Conservation (phyloP, 805 yeast genomes). For the Ogataea nakhonphanomensis region DNA sequence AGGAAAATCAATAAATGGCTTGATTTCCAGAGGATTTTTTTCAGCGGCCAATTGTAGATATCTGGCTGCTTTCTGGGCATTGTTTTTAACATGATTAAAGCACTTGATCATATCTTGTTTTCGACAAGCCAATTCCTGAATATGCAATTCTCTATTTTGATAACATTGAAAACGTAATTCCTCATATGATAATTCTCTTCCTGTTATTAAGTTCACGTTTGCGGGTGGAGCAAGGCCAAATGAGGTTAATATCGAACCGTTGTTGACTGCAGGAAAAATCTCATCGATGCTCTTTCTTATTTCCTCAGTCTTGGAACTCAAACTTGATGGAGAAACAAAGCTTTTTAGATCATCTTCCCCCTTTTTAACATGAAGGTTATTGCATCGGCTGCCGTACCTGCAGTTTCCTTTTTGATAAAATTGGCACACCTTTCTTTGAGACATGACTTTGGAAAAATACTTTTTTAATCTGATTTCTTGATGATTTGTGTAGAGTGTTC, state of each 20-base stretch:
- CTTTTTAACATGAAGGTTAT: constrained; percentile 39
- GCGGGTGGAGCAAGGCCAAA: constrained; percentile 51
- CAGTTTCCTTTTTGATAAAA: constrained; percentile 41
- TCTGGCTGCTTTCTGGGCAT: constrained; percentile 51
- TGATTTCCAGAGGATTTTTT: constrained; percentile 21
- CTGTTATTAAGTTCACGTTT: constrained; percentile 44
- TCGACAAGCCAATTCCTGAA: constrained; percentile 40
- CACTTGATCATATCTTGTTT: constrained; percentile 46
- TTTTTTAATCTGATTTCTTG: not conserved
- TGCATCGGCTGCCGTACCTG: constrained; percentile 41
- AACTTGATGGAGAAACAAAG: constrained; percentile 4
- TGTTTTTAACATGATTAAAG: constrained; percentile 34
- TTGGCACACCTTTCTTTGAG: constrained; percentile 36
- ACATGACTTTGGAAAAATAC: constrained; percentile 2
- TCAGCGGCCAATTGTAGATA: constrained; percentile 48
- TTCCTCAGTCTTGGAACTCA: constrained; percentile 7
- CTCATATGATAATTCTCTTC: constrained; percentile 53
- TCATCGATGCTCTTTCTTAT: constrained; percentile 28
- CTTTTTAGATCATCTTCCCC: constrained; percentile 8
- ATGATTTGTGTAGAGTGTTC: constrained; percentile 93
- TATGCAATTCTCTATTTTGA: constrained; percentile 42
- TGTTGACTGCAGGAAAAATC: constrained; percentile 3
- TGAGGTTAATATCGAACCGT: constrained; percentile 38
- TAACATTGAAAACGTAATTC: constrained; percentile 47
- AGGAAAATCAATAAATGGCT: constrained; percentile 35